phyloP scores from a whole-genome alignment of 140 eudicot species.

The Stevia rebaudiana region DNA sequence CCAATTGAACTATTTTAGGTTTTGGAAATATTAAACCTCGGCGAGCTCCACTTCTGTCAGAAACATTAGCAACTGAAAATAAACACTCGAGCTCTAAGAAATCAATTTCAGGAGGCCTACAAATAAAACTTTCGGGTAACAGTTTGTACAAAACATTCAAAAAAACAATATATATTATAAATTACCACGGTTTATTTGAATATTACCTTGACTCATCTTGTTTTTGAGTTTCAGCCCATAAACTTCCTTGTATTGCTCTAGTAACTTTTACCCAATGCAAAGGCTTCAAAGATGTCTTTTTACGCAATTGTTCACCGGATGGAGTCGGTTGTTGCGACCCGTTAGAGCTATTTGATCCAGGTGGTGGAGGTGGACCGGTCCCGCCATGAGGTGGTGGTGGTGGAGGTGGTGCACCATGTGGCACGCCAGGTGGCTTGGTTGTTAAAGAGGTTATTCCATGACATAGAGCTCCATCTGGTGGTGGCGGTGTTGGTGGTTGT shows the following conservation, averaged over 20 bases:
- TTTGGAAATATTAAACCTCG: conserved; percentile 72
- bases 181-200: neutral
- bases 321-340: conserved; percentile 64
- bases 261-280: conserved; percentile 97
- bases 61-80: conserved; percentile 75
- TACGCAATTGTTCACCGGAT: conserved; percentile 51
- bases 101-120: conserved; percentile 96
- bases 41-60: conserved; percentile 65
- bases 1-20: conserved; percentile 96
- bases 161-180: neutral
- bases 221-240: conserved; percentile 88
- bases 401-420: conserved; percentile 43
- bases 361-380: conserved; percentile 65
- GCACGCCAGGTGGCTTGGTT: conserved; percentile 25
- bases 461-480: conserved; percentile 30
- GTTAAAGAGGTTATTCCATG: conserved; percentile 25
- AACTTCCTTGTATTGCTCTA: conserved; percentile 89
- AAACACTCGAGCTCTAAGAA: conserved; percentile 86
- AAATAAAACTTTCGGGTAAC: conserved; percentile 21
- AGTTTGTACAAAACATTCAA: conserved; percentile 1
- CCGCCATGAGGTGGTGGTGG: conserved; percentile 45
- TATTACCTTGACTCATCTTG: conserved; percentile 72
- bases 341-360: conserved; percentile 48
- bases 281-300: conserved; percentile 75
- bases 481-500: conserved; percentile 23